Base-by-base conservation (phyloP, 768 basidiomycete genomes). In the Punctularia strigosozonata region DNA sequence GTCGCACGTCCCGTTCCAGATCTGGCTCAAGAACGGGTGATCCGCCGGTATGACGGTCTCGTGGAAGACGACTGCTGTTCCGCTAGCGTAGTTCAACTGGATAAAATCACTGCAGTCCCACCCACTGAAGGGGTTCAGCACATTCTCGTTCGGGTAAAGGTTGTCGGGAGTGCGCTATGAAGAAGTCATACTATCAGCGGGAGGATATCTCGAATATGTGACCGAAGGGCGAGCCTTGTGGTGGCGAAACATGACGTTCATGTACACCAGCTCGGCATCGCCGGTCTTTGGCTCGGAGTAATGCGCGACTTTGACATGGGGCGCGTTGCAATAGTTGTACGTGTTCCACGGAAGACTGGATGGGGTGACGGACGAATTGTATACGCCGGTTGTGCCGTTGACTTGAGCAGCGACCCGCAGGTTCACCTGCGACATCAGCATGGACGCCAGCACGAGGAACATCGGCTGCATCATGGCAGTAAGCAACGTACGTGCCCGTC, bases 271-370 rank as follows among this genome's bases (percentile, higher is more conserved):
- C 28, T 55, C 51, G 1, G 58, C 59, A n/a, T 36, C 49, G 14
- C 51, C 44, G 24, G 50, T 39, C n/a, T 41, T 36, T 3, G 63
- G 66, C 15, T 39, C 22, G 4, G 39, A 31, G 38, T 69, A 71
- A 42, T 68, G 61, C 25, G 46, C 50, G 5, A 54, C 48, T 39
- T 62, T 65, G 42, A 68, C 59, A 38, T 66, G 69, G 0, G 69
- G 66, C 0, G 69, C 69, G 37, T 71, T 71, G 52, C 69, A 71
- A 40, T 69, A 71, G 38, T 71, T 71, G 55, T 71, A 69, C 20
- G 67, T 71, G 51, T 69, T 61, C 69, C 69, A 70, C 0, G 66
- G 62, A 8, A 62, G 47, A 32, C 44, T 25, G 1, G 39, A 39
- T 7, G 69, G 69, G 1, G 69, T 70, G 23, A 50, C 15, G 2